phyloP scores from a whole-genome alignment of 2,329 filamentous ascomycete species.

The Fusarium domesticum region DNA sequence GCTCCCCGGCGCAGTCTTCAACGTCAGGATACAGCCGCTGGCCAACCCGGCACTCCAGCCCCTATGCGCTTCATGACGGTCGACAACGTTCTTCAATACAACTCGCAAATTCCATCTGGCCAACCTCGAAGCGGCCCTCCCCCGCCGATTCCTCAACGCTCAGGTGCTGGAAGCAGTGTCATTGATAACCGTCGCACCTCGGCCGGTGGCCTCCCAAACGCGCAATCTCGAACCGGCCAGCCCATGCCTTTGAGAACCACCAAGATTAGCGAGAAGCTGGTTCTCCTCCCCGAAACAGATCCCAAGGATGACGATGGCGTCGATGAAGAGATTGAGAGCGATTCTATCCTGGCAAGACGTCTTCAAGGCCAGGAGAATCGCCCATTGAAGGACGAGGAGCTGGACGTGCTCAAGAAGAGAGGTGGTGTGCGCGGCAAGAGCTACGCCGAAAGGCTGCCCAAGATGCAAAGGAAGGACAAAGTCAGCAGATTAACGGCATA shows the following conservation, averaged over 20 bases:
- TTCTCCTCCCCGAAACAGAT: conserved; percentile 80
- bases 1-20: conserved; percentile 33
- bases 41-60: conserved; percentile 30
- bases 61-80: conserved; percentile 80
- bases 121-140: conserved; percentile 78
- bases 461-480: conserved; percentile 81
- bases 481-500: conserved; percentile 90
- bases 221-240: conserved; percentile 48
- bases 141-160: conserved; percentile 40
- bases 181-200: conserved; percentile 28
- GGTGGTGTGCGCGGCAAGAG: conserved; percentile 73
- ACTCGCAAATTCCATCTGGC: conserved; percentile 91
- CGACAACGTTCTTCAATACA: conserved; percentile 91
- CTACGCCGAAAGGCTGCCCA: conserved; percentile 89
- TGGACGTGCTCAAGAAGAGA: conserved; percentile 60
- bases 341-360: conserved; percentile 34
- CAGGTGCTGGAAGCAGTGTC: conserved; percentile 14
- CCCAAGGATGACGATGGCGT: conserved; percentile 53
- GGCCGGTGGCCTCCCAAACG: conserved; percentile 40
- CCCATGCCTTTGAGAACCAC: conserved; percentile 80
- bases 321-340: conserved; percentile 57
- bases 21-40: conserved; percentile 34
- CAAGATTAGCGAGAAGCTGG: conserved; percentile 95
- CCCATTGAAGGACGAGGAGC: conserved; percentile 65
- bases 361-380: conserved; percentile 58